Evolutionary conservation across 768 basidiomycete genomes (phyloP), one percentile per base, ranked within the genome.

Genomic region (Tulasnella sp.): DNA sequence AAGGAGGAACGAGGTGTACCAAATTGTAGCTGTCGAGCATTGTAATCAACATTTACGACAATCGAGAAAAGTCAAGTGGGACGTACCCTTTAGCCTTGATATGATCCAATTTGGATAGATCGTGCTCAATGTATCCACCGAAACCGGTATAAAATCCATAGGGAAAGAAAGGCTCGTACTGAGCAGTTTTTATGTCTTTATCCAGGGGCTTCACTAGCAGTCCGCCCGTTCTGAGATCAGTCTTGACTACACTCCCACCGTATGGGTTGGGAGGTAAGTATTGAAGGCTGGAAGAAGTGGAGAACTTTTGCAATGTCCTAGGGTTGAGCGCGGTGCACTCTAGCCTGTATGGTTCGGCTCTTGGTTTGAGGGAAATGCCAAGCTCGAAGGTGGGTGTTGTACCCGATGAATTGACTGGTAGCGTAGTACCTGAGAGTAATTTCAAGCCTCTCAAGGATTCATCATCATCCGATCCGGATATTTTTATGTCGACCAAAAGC

Each of bases 91-190:
- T 69, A 63, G 70, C 54, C 67, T 76, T 76, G 37, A 85, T 68
- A 45, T 71, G 69, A 48, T 78, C 66, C 37, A 82, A 67, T 4
- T 72, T 61, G 1, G 77, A 61, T 37, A 74, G 58, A 59, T 85
- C 77, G 12, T 31, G 25, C 9, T 50, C 58, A 9, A 58, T 28
- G 25, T 57, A 57, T 22, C 39, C 51, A 16, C 25, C 74, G 41
- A 81, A 79, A 4, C 45, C 62, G 0, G 83, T 77, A 57, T 84
- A 87, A 63, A 82, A 88, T 0, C 84, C 84, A 39, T 83, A 72
- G 0, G 86, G 83, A 51, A 87, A 62, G 10, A 79, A 63, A 0
- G 72, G 64, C 54, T 68, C 59, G 57, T 59, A 63, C 58, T 51
- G 47, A 16, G 47, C 37, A n/a, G n/a, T n/a, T n/a, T n/a, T n/a